A percentile compares a stretch with the other conserved stretches of the same genome.
Conservation (phyloP, 1,139 yeast genomes). For the Kurtzmaniella natalensis region DNA sequence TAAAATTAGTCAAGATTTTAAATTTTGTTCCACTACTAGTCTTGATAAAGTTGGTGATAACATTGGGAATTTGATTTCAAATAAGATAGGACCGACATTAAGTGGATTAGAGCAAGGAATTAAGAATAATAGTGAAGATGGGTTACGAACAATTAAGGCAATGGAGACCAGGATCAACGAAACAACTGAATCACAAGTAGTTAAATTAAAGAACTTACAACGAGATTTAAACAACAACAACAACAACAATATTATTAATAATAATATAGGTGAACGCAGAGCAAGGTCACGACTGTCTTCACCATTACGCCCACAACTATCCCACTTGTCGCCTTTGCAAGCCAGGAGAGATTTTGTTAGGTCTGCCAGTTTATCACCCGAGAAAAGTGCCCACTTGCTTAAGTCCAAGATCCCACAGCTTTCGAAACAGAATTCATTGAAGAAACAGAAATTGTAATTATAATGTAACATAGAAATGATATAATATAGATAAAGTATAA, state of each 20-base stretch:
- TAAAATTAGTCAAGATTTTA: too few species aligned
- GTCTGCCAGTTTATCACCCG: neutral
- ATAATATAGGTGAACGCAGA: neutral
- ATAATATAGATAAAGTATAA: neutral
- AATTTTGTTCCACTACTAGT: too few species aligned
- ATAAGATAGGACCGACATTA: neutral
- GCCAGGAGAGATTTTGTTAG: too few species aligned
- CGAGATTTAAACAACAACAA: too few species aligned
- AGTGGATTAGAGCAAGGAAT: neutral
- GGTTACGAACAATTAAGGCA: neutral
- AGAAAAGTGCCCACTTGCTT: constrained; percentile 1
- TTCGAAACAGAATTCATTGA: constrained; percentile 1
- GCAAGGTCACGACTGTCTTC: constrained; percentile 1
- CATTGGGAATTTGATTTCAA: neutral
- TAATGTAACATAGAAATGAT: neutral
- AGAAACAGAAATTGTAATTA: neutral
- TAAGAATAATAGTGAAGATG: neutral
- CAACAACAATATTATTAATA: too few species aligned
- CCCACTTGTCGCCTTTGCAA: too few species aligned
- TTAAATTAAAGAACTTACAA: constrained; percentile 5
- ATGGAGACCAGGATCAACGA: neutral
- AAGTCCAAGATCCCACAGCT: constrained; percentile 7
- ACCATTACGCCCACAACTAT: neutral
- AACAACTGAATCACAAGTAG: neutral
- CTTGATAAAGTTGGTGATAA: neutral